Conservation (phyloP, 805 yeast genomes). For the Komagataella phaffii region DNA sequence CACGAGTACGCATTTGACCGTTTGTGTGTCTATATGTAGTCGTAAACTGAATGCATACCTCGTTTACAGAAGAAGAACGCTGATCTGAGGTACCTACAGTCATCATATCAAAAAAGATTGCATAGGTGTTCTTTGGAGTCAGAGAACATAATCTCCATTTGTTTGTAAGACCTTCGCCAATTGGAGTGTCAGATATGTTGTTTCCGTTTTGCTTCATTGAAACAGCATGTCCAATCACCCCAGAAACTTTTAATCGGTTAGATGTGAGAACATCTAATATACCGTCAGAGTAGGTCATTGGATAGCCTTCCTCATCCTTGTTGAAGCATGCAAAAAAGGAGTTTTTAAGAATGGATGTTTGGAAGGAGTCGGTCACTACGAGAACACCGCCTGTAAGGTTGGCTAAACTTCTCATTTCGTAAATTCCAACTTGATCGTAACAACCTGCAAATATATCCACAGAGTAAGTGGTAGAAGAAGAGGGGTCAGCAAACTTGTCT, state of each 20-base stretch:
- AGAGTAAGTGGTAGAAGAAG: constrained; percentile 50
- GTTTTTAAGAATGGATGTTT: constrained; percentile 89
- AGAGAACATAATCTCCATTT: constrained; percentile 78
- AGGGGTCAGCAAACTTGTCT: constrained; percentile 21
- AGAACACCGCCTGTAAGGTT: constrained; percentile 85
- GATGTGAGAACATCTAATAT: constrained; percentile 79
- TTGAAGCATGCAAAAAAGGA: constrained; percentile 77
- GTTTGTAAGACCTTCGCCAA: constrained; percentile 89
- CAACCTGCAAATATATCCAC: constrained; percentile 91
- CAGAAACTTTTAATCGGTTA: constrained; percentile 77
- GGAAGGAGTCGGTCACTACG: constrained; percentile 83
- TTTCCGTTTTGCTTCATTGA: constrained; percentile 53
- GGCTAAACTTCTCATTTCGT: constrained; percentile 81
- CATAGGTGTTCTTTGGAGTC: constrained; percentile 83
- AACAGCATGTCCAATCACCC: constrained; percentile 87
- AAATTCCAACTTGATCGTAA: constrained; percentile 91
- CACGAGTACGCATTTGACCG: constrained; percentile 80
- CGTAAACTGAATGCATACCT: constrained; percentile 51
- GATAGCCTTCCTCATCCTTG: constrained; percentile 77
- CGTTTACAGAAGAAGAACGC: constrained; percentile 20
- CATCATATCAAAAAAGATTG: constrained; percentile 75
- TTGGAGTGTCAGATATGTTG: constrained; percentile 82
- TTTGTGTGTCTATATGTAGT: constrained; percentile 94
- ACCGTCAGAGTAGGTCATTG: constrained; percentile 86
- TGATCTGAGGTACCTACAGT: constrained; percentile 33